Conservation (phyloP, 2,329 filamentous ascomycete genomes). For the Talaromyces sp. region DNA sequence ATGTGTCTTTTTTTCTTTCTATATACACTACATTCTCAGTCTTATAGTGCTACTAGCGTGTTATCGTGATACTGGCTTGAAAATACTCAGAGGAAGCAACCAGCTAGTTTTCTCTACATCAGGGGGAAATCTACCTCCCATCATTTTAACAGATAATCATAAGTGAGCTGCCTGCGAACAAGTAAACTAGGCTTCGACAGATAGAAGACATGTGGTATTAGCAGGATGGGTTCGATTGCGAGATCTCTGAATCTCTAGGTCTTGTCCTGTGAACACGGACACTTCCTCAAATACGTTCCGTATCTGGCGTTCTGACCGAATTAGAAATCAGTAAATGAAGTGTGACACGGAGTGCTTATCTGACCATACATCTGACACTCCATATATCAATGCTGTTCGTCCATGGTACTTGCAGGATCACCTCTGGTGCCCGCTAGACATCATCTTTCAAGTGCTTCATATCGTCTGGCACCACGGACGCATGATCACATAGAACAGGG, state of each 20-base stretch:
- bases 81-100: neutral
- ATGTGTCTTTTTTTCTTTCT: neutral
- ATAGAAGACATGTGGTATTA: slow-evolving; percentile 48
- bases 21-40: neutral
- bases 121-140: neutral
- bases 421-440: slow-evolving; percentile 41
- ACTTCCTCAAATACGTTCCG: slow-evolving; percentile 50
- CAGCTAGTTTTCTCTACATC: neutral
- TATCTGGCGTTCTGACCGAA: slow-evolving; percentile 31
- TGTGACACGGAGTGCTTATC: slow-evolving; percentile 13
- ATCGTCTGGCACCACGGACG: slow-evolving; percentile 42
- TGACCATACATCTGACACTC: slow-evolving; percentile 52
- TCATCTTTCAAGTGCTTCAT: slow-evolving; percentile 29
- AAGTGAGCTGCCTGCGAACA: slow-evolving; percentile 24
- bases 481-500: slow-evolving; percentile 51
- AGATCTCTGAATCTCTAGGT: slow-evolving; percentile 40
- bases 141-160: slow-evolving; percentile 10
- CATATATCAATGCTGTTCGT: slow-evolving; percentile 50
- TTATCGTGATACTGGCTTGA: neutral
- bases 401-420: slow-evolving; percentile 49
- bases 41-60: neutral
- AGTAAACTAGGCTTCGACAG: slow-evolving; percentile 39
- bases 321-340: neutral
- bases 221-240: slow-evolving; percentile 47
- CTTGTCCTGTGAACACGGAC: slow-evolving; percentile 43